Percentiles rank a stretch among this genome's conserved stretches.
Evolutionary conservation across 352 stramenopile species (phyloP).

Genomic region (Pythium rhizo-oryzae): DNA sequence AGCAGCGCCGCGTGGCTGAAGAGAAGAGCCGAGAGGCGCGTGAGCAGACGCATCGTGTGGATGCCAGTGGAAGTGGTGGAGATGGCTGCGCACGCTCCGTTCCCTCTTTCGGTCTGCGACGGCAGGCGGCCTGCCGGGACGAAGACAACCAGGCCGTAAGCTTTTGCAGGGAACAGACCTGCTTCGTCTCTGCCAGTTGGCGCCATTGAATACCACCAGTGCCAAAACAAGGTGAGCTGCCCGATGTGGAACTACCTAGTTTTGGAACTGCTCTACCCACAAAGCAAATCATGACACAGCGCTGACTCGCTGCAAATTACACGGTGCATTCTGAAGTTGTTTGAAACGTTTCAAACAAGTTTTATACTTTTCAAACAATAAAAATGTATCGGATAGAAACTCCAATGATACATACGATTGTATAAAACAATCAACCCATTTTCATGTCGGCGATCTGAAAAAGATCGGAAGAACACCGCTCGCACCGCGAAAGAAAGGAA

Average conservation of each 20-base stretch:
- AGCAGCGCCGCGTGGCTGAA: slow-evolving; percentile 19
- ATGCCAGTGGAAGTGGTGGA: neutral
- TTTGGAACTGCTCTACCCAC: slow-evolving; percentile 10
- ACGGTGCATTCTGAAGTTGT: slow-evolving; percentile 15
- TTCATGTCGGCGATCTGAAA: neutral
- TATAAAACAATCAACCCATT: slow-evolving; percentile 33
- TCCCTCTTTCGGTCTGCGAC: neutral
- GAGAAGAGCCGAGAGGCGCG: slow-evolving; percentile 22
- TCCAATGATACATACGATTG: slow-evolving; percentile 27
- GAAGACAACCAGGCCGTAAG: neutral
- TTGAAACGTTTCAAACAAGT: slow-evolving; percentile 6
- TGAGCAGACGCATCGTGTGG: slow-evolving; percentile 17
- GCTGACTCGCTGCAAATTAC: slow-evolving; percentile 9
- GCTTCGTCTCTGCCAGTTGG: slow-evolving; percentile 31
- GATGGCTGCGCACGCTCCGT: neutral
- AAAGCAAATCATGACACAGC: slow-evolving; percentile 7
- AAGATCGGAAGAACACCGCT: neutral
- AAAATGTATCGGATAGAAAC: slow-evolving; percentile 3
- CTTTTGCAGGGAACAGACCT: neutral
- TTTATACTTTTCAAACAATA: neutral
- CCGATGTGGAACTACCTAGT: slow-evolving; percentile 5
- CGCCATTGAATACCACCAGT: slow-evolving; percentile 15
- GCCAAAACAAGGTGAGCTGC: slow-evolving; percentile 16
- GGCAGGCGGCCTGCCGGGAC: no score
- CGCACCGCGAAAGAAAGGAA: neutral